Conservation (phyloP, 768 basidiomycete species). For the Russula emetica region DNA sequence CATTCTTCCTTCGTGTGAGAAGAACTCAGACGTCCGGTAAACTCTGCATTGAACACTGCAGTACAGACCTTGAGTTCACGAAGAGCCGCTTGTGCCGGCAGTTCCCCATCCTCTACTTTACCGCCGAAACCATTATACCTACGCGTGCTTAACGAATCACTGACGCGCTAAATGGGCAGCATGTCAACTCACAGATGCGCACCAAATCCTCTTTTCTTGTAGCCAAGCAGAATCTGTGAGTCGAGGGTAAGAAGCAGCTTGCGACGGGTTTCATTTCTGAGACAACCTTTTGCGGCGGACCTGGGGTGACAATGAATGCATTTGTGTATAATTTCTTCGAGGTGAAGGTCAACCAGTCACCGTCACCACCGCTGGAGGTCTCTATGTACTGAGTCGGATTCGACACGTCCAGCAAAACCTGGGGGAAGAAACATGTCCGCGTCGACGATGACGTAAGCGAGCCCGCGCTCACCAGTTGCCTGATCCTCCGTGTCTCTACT, state of each 20-base stretch:
- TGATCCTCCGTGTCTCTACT: neutral
- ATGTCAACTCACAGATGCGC: conserved; percentile 43
- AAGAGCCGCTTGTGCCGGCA: conserved; percentile 60
- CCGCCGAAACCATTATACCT: conserved; percentile 91
- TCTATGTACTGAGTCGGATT: conserved; percentile 22
- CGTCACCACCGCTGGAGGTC: conserved; percentile 41
- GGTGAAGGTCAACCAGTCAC: conserved; percentile 47
- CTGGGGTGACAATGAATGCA: conserved; percentile 56
- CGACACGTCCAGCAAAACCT: conserved; percentile 10
- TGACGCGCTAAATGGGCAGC: neutral
- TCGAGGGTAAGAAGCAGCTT: conserved; percentile 17
- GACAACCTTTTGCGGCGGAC: conserved; percentile 22
- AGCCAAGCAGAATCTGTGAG: conserved; percentile 64
- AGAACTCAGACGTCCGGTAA: neutral
- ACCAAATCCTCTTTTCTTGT: conserved; percentile 78
- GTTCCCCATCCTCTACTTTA: conserved; percentile 76
- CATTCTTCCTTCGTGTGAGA: conserved; percentile 67
- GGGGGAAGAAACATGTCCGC: conserved; percentile 10
- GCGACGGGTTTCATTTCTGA: neutral
- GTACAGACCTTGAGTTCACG: conserved; percentile 60
- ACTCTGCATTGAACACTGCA: neutral
- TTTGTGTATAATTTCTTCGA: conserved; percentile 58
- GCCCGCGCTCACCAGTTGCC: neutral
- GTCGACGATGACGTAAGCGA: conserved; percentile 16
- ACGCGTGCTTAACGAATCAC: conserved; percentile 3